Conservation (phyloP, 2,329 filamentous ascomycete genomes). For the Alternaria triticina region DNA sequence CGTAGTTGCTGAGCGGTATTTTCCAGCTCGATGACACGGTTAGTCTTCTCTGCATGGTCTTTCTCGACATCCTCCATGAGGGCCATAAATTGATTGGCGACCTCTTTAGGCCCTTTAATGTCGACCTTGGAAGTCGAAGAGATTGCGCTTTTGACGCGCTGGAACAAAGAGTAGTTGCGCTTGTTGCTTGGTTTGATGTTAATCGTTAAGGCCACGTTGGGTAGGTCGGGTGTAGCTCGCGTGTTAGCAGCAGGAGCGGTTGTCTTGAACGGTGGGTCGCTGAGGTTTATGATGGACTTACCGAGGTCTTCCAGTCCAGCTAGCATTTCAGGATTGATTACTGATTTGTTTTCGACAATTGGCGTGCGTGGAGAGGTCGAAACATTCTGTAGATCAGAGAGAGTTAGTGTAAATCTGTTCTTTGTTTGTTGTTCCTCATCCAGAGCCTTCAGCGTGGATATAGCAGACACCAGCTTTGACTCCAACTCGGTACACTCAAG, state of each 20-base stretch:
- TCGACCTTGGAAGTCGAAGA: slow-evolving; percentile 10
- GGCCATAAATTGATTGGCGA: slow-evolving; percentile 6
- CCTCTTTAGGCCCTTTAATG: slow-evolving; percentile 13
- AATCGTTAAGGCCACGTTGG: slow-evolving; percentile 14
- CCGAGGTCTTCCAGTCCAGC: not conserved
- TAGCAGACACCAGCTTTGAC: not conserved
- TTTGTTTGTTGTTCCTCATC: not conserved
- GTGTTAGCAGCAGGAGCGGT: not conserved
- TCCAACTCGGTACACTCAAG: not conserved
- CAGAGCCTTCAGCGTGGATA: not conserved
- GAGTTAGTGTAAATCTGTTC: not conserved
- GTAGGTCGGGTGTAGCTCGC: not conserved
- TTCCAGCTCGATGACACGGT: not conserved
- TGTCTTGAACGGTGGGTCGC: not conserved
- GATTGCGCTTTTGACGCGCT: slow-evolving; percentile 10
- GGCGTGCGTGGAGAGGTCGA: not conserved
- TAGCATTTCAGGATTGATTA: not conserved
- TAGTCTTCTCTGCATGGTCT: slow-evolving; percentile 2
- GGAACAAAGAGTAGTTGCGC: slow-evolving; percentile 10
- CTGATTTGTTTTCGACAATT: not conserved
- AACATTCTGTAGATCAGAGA: not conserved
- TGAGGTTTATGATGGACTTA: not conserved
- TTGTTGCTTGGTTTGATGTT: slow-evolving; percentile 10
- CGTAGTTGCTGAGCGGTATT: not conserved
- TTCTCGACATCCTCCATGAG: slow-evolving; percentile 5